These are phyloP conservation scores for Carex sylvatica DNA, from an alignment of 202 grass and related monocot species.

Conservation along the genomic window DNA sequence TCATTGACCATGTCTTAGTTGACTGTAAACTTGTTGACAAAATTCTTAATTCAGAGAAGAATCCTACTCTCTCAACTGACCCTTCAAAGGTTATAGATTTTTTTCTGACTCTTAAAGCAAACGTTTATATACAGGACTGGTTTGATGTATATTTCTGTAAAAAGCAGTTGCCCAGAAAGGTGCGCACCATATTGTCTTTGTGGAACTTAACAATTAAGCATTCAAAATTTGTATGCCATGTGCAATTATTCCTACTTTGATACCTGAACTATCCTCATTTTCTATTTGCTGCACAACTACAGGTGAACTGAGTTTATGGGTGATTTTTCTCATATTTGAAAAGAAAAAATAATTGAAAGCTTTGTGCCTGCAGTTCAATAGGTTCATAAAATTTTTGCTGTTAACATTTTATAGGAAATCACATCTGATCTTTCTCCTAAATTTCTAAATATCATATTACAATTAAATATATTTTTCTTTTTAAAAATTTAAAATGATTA, in stretches of 20 bases:
- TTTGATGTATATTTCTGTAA: constrained; percentile 3
- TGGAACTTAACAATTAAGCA: neutral
- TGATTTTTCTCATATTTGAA: neutral
- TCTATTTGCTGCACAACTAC: neutral
- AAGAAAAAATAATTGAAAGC: neutral
- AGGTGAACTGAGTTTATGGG: neutral
- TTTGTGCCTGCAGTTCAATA: neutral
- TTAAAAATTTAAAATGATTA: constrained; percentile 14
- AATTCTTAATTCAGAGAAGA: constrained; percentile 76
- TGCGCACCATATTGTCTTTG: neutral
- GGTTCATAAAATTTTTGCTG: neutral
- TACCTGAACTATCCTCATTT: neutral
- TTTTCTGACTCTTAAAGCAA: neutral
- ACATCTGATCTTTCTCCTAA: no score
- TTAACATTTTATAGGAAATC: neutral
- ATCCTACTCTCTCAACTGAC: constrained; percentile 53
- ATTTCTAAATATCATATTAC: neutral
- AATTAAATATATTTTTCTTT: neutral
- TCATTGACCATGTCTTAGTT: constrained; percentile 83
- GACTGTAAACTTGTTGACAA: constrained; percentile 81
- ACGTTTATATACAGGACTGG: neutral
- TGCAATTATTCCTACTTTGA: neutral
- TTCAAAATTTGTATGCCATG: neutral
- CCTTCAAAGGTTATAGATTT: constrained; percentile 47
- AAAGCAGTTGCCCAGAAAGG: neutral